Percentiles rank a stretch among this genome's conserved stretches.
phyloP scores from a whole-genome alignment of 345 rosid species.

The Xanthoceras sorbifolium region DNA sequence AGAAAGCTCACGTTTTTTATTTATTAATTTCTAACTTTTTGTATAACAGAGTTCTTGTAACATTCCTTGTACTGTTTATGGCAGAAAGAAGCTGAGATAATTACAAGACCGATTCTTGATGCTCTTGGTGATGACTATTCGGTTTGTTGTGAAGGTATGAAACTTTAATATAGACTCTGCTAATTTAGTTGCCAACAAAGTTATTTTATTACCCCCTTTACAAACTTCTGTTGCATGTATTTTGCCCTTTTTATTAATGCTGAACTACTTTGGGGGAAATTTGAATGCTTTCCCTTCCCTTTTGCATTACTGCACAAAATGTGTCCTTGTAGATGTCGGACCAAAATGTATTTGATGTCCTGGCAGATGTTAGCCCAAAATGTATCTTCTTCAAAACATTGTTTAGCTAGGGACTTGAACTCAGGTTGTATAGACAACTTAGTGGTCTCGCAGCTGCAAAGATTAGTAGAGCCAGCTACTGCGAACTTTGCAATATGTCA shows the following conservation, averaged over 20 bases:
- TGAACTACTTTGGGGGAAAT: background rate
- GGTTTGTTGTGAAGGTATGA: constrained; percentile 73
- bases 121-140: constrained; percentile 84
- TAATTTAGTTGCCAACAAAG: background rate
- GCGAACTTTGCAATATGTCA: background rate
- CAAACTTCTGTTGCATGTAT: no score
- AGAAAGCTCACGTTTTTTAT: constrained; percentile 13
- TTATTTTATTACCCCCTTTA: background rate
- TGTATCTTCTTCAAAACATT: background rate
- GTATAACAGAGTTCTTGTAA: constrained; percentile 6
- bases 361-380: background rate
- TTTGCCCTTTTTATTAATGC: background rate
- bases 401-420: background rate
- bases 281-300: background rate
- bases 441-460: background rate
- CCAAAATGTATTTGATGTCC: constrained; percentile 1
- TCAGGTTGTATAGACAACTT: background rate
- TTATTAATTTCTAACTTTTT: background rate
- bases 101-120: constrained; percentile 62
- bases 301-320: background rate
- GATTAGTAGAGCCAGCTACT: background rate
- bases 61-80: constrained; percentile 7
- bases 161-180: background rate
- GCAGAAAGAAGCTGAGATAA: constrained; percentile 67
- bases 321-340: background rate